Evolutionary conservation across 73 alveolate species (phyloP).

Genomic region (Tetrahymena thermophila): DNA sequence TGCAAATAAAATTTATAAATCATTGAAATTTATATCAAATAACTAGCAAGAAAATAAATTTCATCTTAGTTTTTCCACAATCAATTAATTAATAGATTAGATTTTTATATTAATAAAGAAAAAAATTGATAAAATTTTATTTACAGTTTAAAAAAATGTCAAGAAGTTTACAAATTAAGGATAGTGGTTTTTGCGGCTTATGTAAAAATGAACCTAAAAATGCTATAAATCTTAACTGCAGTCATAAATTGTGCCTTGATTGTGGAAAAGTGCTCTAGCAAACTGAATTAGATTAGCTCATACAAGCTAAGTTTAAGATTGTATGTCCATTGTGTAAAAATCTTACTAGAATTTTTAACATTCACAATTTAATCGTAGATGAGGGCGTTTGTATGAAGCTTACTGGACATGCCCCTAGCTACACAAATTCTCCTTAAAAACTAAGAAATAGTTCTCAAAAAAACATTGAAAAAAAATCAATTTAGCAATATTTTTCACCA

Average conservation of each 20-base stretch:
- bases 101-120: background rate
- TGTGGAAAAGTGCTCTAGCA: background rate
- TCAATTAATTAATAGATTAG: background rate
- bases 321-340: background rate
- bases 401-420: background rate
- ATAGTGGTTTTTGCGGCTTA: background rate
- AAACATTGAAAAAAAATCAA: background rate
- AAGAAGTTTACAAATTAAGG: background rate
- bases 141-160: background rate
- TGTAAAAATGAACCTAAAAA: background rate
- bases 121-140: no score
- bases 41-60: no score
- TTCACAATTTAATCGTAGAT: background rate
- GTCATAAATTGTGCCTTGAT: background rate
- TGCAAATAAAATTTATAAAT: no score
- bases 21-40: background rate
- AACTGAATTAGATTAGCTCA: background rate
- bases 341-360: background rate
- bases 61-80: background rate
- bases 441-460: background rate
- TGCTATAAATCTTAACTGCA: background rate
- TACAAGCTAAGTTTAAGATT: background rate
- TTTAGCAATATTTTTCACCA: background rate
- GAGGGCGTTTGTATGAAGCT: background rate
- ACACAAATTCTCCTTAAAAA: background rate